Percentiles rank a stretch among this genome's conserved stretches.
phyloP scores from a whole-genome alignment of 148 eudicot species.

The Camellia granthamiana region DNA sequence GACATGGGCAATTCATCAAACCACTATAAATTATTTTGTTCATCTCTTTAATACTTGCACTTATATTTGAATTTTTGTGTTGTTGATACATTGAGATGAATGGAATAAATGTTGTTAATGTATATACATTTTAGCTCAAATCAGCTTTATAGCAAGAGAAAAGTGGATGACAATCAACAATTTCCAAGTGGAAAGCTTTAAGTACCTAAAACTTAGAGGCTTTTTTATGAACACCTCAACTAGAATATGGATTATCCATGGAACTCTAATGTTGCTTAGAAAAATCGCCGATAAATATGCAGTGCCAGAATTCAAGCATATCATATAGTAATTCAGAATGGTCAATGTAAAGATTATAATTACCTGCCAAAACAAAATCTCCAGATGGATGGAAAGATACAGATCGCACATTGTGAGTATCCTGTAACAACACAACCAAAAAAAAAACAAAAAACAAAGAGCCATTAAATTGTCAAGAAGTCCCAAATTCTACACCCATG shows the following conservation, averaged over 20 bases:
- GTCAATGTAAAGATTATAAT: conserved; percentile 15
- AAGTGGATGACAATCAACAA: not conserved
- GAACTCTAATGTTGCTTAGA: not conserved
- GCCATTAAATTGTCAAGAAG: conserved; percentile 8
- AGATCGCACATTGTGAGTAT: conserved; percentile 89
- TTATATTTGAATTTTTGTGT: too few relatives aligned
- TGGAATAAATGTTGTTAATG: too few relatives aligned
- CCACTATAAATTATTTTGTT: too few relatives aligned
- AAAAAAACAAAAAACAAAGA: not conserved
- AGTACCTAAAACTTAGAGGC: not conserved
- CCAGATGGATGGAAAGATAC: conserved; percentile 91
- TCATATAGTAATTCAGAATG: not conserved
- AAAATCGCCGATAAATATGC: not conserved
- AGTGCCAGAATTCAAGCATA: not conserved
- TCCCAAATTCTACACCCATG: not conserved
- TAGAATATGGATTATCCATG: not conserved
- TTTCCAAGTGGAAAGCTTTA: not conserved
- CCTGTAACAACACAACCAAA: conserved; percentile 39
- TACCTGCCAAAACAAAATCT: conserved; percentile 85
- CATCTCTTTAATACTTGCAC: too few relatives aligned
- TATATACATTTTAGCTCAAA: not conserved
- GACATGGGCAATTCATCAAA: too few relatives aligned
- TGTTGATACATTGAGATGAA: too few relatives aligned
- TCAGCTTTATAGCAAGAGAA: conserved; percentile 3
- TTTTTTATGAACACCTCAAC: not conserved